Conservation (phyloP, 352 stramenopile genomes). For the Hyaloperonospora brassicae region DNA sequence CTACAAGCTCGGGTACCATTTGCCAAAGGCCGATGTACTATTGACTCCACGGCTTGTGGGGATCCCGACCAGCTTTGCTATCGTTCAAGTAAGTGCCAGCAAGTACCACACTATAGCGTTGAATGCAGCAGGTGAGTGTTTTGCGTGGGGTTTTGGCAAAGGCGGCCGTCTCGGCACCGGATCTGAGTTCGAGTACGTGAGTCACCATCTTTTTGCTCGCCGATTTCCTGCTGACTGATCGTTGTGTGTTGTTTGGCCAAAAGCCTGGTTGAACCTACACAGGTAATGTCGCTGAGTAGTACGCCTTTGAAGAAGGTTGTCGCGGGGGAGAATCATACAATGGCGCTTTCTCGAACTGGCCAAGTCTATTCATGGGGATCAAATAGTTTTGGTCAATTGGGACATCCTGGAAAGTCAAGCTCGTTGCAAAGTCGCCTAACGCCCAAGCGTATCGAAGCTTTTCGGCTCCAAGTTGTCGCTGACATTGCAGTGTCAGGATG, state of each 20-base stretch:
- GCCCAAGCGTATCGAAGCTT: slow-evolving; percentile 67
- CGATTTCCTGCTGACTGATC: not conserved
- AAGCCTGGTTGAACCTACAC: slow-evolving; percentile 57
- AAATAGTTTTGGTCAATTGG: slow-evolving; percentile 74
- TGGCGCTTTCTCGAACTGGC: slow-evolving; percentile 54
- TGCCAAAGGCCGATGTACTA: slow-evolving; percentile 73
- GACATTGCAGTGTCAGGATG: slow-evolving; percentile 65
- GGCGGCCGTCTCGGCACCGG: slow-evolving; percentile 64
- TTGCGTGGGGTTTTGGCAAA: slow-evolving; percentile 80
- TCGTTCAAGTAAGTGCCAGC: slow-evolving; percentile 64
- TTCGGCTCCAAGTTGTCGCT: slow-evolving; percentile 41
- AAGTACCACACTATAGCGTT: slow-evolving; percentile 78
- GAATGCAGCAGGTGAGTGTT: slow-evolving; percentile 54
- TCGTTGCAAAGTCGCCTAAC: slow-evolving; percentile 47
- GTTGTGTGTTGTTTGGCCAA: slow-evolving; percentile 16
- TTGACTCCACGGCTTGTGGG: slow-evolving; percentile 55
- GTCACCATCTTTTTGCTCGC: not conserved
- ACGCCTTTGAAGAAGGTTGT: slow-evolving; percentile 60
- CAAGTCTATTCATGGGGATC: slow-evolving; percentile 81
- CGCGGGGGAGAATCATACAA: slow-evolving; percentile 73
- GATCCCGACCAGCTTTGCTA: slow-evolving; percentile 36
- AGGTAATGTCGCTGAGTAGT: slow-evolving; percentile 33
- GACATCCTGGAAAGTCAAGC: slow-evolving; percentile 49
- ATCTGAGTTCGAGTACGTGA: slow-evolving; percentile 67
- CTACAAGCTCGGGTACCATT: slow-evolving; percentile 65